Evolutionary conservation across 768 basidiomycete species (phyloP), one percentile per base, ranked within the genome.

Genomic region (Amyloporia xantha): DNA sequence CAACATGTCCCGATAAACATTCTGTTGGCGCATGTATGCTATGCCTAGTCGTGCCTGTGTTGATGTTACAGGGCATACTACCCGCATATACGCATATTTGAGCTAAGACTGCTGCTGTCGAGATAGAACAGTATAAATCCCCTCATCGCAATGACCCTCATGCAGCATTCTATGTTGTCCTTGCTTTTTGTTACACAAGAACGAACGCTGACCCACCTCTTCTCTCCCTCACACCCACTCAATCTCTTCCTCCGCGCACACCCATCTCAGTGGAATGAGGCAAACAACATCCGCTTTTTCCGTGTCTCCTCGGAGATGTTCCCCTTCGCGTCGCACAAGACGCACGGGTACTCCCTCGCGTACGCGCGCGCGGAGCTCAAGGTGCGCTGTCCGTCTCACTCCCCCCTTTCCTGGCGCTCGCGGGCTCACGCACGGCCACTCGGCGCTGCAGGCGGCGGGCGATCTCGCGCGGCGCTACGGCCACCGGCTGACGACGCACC

Each of bases 221-320:
- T n/a, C n/a, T n/a, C n/a, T n/a, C n/a, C n/a, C n/a, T n/a, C n/a
- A n/a, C n/a, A n/a, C n/a, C n/a, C n/a, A n/a, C n/a, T n/a, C n/a
- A n/a, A n/a, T n/a, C n/a, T n/a, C n/a, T n/a, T n/a, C n/a, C 5
- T 20, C n/a, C 37, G 7, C 37, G 33, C n/a, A 23, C 20, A 11
- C 4, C 26, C 27, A 6, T 21, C 7, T 28, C 43, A 66, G 67
- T 96, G 93, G 93, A 96, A 95, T 60, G 92, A 91, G 63, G 75
- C 77, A 41, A 89, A 95, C 66, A 68, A 71, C 45, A 92, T 95
- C 47, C 78, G 77, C n/a, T 95, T 93, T 66, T 79, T 94, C 68
- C 79, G 92, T 39, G 62, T 95, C 54, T 93, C 91, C 0, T 91
- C 90, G 6, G 89, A 92, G 54, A 84, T 96, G 79, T 95, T 96